phyloP scores from a whole-genome alignment of 2,329 filamentous ascomycete genomes.

The Hymenoscyphus infarciens region DNA sequence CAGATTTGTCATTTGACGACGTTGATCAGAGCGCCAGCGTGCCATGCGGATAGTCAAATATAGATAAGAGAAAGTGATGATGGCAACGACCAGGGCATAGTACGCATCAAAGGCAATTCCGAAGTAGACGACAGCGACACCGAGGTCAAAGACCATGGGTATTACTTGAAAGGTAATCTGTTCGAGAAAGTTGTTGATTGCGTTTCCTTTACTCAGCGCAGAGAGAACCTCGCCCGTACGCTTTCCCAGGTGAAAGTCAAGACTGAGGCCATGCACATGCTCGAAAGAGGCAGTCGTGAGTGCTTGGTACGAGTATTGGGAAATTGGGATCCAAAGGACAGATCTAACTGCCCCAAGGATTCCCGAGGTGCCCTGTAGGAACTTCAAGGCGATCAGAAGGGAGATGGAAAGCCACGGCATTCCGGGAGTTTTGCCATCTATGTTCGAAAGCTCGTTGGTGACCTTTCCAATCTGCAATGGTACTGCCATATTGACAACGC shows the following conservation, averaged over 20 bases:
- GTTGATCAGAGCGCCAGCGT: constrained; percentile 84
- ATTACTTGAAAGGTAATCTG: constrained; percentile 94
- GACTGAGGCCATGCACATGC: constrained; percentile 89
- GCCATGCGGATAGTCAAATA: constrained; percentile 97
- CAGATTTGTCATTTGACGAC: constrained; percentile 90
- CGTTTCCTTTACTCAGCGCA: constrained; percentile 90
- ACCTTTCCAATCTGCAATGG: constrained; percentile 78
- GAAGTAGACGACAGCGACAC: constrained; percentile 81
- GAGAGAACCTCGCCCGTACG: constrained; percentile 95
- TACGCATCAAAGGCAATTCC: constrained; percentile 76
- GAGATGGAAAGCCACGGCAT: constrained; percentile 72
- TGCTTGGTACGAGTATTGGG: constrained; percentile 93
- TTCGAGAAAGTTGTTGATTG: constrained; percentile 95
- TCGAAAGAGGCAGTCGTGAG: constrained; percentile 94
- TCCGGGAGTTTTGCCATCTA: constrained; percentile 42
- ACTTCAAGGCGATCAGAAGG: constrained; percentile 72
- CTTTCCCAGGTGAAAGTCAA: constrained; percentile 96
- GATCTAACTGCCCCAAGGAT: constrained; percentile 78
- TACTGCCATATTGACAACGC: constrained; percentile 81
- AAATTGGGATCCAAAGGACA: constrained; percentile 91
- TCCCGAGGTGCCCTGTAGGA: constrained; percentile 85
- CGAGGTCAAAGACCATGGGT: constrained; percentile 89
- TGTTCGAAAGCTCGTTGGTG: constrained; percentile 65
- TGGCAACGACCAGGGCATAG: constrained; percentile 83
- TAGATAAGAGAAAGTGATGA: constrained; percentile 94